phyloP scores from a whole-genome alignment of 495 filamentous ascomycete species.

The Talaromyces stipitatus region DNA sequence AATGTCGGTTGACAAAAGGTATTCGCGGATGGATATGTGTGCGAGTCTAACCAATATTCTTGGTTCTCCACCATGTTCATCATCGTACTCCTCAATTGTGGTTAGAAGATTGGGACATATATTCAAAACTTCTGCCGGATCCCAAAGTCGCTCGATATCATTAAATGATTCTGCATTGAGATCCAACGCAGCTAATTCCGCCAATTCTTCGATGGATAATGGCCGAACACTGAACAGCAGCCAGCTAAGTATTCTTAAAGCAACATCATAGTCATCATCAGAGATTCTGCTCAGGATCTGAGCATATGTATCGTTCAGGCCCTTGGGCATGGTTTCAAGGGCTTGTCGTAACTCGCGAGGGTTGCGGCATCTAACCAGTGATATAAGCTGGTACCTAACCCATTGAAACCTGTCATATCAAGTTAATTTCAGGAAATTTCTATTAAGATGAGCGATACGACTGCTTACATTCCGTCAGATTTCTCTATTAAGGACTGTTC shows the following conservation, averaged over 20 bases:
- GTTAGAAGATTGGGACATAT: constrained; percentile 13
- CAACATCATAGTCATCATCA: constrained; percentile 7
- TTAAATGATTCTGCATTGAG: constrained; percentile 4
- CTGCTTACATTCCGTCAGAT: constrained; percentile 23
- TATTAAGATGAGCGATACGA: no score
- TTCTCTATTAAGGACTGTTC: constrained; percentile 12
- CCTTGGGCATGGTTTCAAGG: constrained; percentile 18
- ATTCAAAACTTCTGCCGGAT: constrained; percentile 8
- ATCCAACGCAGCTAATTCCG: neutral
- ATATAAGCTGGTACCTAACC: constrained; percentile 25
- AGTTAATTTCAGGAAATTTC: no score
- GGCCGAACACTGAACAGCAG: constrained; percentile 15
- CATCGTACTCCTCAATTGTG: neutral
- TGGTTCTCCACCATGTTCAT: neutral
- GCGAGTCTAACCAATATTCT: constrained; percentile 8
- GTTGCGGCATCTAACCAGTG: constrained; percentile 13
- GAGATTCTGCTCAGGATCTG: constrained; percentile 20
- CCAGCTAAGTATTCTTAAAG: constrained; percentile 19
- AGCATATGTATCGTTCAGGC: constrained; percentile 25
- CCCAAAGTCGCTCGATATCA: neutral
- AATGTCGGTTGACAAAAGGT: constrained; percentile 7
- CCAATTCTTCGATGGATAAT: constrained; percentile 13
- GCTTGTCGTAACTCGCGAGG: constrained; percentile 5
- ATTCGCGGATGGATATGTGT: constrained; percentile 18
- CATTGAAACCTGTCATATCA: constrained; percentile 25